Evolutionary conservation across 768 basidiomycete genomes (phyloP), one percentile per base, ranked within the genome.

Genomic region (Sarcodon sp.): DNA sequence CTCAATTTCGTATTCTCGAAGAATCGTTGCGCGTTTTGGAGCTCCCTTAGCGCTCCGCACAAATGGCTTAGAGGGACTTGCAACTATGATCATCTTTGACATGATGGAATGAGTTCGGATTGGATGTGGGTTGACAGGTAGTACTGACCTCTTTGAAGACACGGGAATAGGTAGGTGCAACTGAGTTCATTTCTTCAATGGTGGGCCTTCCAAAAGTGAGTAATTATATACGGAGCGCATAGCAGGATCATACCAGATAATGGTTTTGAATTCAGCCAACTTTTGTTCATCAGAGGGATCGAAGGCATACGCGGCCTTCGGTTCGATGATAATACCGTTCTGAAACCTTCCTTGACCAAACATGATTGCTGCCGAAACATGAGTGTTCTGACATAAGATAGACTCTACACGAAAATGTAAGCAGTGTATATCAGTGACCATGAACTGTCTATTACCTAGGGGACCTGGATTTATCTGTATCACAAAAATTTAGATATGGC

Each of bases 31-130:
- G 8, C 71, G 64, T 15, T 65, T 57, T 0, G 66, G 53, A 0
- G 67, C 68, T 32, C 61, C 62, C 57, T 75, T 75, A 1, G 65
- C 58, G 0, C 70, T 73, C 43, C 65, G 66, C 4, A 54, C 56
- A 49, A 75, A 72, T 1, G 72, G 71, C 48, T 69, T 69, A 3
- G 59, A 55, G 0, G 67, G 64, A 4, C 57, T 59, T 1, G 66
- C 53, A 31, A 71, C 58, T 5, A 72, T 45, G 45, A 76, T 65
- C 69, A 74, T 75, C 69, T 72, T 41, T 11, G 12, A 31, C 7
- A 9, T 38, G 33, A 6, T 15, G 55, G 49, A 27, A 47, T 50
- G 27, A 48, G 33, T 13, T 46, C 4, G 6, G 21, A 27, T 27
- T 27, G 21, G 21, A 27, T 27, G 2, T 27, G 2, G 21, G 21